A percentile compares a stretch with the other conserved stretches of the same genome.
Conservation (phyloP, 1,139 yeast genomes). For the Ogataea hybrid region DNA sequence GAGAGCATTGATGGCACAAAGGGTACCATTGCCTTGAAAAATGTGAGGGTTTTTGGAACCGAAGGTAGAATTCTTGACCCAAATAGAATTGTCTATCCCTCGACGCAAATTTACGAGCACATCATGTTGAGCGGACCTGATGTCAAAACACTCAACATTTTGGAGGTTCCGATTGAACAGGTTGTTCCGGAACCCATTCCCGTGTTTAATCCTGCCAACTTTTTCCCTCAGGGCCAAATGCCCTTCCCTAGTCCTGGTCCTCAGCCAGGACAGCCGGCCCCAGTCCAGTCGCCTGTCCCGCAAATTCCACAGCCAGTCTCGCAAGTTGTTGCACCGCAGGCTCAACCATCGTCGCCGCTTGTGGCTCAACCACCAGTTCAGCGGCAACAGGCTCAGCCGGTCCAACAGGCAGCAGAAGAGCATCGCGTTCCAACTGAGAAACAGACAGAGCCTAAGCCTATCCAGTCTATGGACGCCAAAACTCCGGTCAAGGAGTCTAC, state of each 20-base stretch:
- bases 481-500: neutral
- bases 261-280: constrained; percentile 21
- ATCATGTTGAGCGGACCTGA: constrained; percentile 92
- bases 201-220: constrained; percentile 20
- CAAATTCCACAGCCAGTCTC: neutral
- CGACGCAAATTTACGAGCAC: constrained; percentile 68
- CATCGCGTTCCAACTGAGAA: no score
- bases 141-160: constrained; percentile 83
- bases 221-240: constrained; percentile 28
- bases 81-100: constrained; percentile 69
- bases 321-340: neutral
- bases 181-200: constrained; percentile 42
- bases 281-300: neutral
- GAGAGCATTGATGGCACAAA: constrained; percentile 88
- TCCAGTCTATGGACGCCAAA: neutral
- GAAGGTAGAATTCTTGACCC: constrained; percentile 87
- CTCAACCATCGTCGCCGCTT: neutral
- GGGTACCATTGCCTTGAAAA: constrained; percentile 82
- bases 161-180: constrained; percentile 62
- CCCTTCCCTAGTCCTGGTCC: constrained; percentile 23
- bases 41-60: constrained; percentile 87
- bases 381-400: no score
- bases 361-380: no score
- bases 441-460: no score
- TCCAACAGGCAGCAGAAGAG: no score